These are phyloP conservation scores for Colletotrichum zoysiae DNA, from an alignment of 2,329 filamentous ascomycete genomes.

Conservation along the genomic window DNA sequence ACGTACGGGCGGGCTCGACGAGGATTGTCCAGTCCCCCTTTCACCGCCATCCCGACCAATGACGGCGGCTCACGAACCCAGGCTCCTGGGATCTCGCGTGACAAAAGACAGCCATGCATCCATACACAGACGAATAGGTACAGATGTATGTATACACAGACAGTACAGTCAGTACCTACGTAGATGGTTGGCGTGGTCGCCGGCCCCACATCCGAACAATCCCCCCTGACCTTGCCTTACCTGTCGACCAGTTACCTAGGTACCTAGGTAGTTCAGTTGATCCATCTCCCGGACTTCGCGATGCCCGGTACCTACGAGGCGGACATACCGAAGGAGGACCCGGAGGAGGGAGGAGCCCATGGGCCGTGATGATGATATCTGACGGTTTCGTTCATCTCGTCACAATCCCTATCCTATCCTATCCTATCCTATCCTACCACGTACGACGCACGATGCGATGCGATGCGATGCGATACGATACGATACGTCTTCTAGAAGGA, in stretches of 20 bases:
- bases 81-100: conserved; percentile 17
- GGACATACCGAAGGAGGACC: conserved; percentile 1
- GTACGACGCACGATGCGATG: background rate
- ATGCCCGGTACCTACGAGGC: background rate
- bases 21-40: background rate
- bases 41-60: conserved; percentile 6
- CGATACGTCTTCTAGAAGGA: conserved; percentile 35
- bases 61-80: background rate
- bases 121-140: too few relatives aligned
- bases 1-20: background rate
- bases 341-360: background rate
- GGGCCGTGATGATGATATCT: background rate
- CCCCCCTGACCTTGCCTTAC: background rate
- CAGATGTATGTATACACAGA: too few relatives aligned
- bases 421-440: too few relatives aligned
- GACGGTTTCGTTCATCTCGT: background rate
- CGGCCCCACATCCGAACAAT: conserved; percentile 26
- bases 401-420: too few relatives aligned
- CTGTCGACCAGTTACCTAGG: background rate
- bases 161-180: too few relatives aligned
- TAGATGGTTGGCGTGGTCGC: background rate
- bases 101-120: conserved; percentile 10
- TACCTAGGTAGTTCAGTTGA: too few relatives aligned
- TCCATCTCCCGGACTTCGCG: background rate
- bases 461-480: background rate